A percentile compares a stretch with the other conserved stretches of the same genome.
phyloP scores from a whole-genome alignment of 352 stramenopile species.

The Plasmopara viticola region DNA sequence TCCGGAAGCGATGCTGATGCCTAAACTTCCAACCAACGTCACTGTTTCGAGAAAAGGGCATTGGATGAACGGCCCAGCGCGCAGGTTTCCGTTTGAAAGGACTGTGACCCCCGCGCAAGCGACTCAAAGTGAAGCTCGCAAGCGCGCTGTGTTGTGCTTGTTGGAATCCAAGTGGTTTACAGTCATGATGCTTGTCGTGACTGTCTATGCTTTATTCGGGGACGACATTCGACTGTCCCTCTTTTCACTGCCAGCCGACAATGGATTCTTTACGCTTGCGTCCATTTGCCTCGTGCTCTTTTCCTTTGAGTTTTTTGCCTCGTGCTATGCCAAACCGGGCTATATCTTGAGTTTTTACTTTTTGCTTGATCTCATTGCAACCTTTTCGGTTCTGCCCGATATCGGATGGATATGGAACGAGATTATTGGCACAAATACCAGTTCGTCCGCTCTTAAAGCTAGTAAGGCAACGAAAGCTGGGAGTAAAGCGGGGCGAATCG shows the following conservation, averaged over 20 bases:
- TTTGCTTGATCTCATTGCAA: constrained; percentile 77
- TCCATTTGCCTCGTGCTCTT: constrained; percentile 87
- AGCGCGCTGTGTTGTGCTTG: constrained; percentile 32
- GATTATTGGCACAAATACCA: constrained; percentile 60
- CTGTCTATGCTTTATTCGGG: constrained; percentile 89
- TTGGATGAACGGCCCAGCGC: constrained; percentile 3
- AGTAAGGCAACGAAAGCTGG: constrained; percentile 66
- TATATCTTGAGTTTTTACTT: constrained; percentile 92
- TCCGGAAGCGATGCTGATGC: constrained; percentile 48
- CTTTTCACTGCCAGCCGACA: constrained; percentile 69
- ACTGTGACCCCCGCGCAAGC: constrained; percentile 27
- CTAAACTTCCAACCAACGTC: constrained; percentile 48
- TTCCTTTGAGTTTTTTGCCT: constrained; percentile 80
- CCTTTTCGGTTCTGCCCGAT: constrained; percentile 77
- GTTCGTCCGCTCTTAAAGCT: constrained; percentile 50
- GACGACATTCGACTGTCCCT: constrained; percentile 86
- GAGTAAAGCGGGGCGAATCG: constrained; percentile 78
- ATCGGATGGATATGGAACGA: constrained; percentile 75
- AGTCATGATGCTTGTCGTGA: constrained; percentile 86
- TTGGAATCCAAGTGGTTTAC: constrained; percentile 76
- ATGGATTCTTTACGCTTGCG: constrained; percentile 79
- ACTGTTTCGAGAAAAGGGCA: constrained; percentile 26
- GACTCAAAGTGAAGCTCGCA: constrained; percentile 33
- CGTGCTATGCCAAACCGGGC: constrained; percentile 59
- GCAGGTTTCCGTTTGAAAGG: constrained; percentile 16